Base-by-base conservation (phyloP, 495 filamentous ascomycete species). In the Aspergillus avenaceus region DNA sequence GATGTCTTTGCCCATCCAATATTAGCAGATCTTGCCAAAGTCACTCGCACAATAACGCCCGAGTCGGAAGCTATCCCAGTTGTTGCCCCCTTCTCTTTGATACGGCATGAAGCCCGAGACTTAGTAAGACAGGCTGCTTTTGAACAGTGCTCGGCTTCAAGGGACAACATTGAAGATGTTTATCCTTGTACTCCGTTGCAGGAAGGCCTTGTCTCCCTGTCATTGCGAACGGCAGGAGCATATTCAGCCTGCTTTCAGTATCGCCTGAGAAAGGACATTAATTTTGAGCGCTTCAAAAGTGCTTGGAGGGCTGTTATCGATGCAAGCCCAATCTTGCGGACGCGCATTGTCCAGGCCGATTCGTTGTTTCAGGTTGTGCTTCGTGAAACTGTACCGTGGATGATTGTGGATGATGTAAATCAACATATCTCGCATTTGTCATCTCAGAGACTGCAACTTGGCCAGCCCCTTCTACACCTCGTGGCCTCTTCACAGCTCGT, bases 1-100 rank as follows among this genome's bases (percentile, higher is more conserved):
- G 59, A 59, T 29, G 67, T 62, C n/a, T 84, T 84, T 36, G 54
- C 63, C 14, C 61, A 76, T 49, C 72, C 77, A 8, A 72, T 70
- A 3, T 70, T 82, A 5, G 70, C 67, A 27, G 70, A 51, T 1
- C 67, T 73, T 67, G 63, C 67, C 1, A 51, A 32, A 3, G 49
- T 62, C 18, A 38, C 50, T 36, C 12, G n/a, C n/a, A 11, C 28
- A 3, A 11, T 9, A 8, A 13, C 9, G 3, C 28, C 9, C 9
- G 2, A 31, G 28, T 11, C 9, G 28, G n/a, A 3, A 31, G 28
- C 9, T 31, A 13, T 31, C 9, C 9, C 28, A 9, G n/a, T 31
- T 11, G 9, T 13, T 3, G n/a, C n/a, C n/a, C 28, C 9, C 3
- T 31, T 31, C n/a, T 3, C 9, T 3, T 9, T 16, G 32, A 36